These are phyloP conservation scores for Chondrus crispus DNA, from an alignment of 23 red algal genomes.

Conservation along the genomic window DNA sequence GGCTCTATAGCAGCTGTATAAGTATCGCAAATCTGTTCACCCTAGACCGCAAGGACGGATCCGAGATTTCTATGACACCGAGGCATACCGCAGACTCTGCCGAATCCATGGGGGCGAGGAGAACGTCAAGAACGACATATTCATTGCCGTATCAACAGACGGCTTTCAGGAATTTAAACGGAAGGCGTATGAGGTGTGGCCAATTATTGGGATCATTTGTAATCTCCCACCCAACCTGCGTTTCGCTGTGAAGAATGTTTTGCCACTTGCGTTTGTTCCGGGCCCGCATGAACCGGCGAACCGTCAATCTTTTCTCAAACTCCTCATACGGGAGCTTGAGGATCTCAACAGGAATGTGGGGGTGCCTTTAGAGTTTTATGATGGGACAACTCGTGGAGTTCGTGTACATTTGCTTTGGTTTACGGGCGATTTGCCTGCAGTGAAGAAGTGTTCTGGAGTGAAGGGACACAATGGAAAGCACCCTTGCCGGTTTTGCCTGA, in stretches of 20 bases:
- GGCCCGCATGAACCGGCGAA: background rate
- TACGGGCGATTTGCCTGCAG: background rate
- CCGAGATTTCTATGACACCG: slow-evolving; percentile 4
- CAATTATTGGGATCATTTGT: background rate
- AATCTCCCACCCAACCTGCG: background rate
- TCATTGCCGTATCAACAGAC: background rate
- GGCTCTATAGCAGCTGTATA: too few species aligned
- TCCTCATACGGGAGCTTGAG: background rate
- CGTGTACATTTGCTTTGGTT: background rate
- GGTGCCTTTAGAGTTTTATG: background rate
- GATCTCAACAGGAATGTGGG: background rate
- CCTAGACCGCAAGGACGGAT: too few species aligned
- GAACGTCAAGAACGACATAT: background rate
- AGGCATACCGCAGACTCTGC: background rate
- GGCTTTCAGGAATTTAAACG: background rate
- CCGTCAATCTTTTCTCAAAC: background rate
- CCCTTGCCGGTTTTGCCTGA: background rate
- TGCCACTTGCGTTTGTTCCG: background rate
- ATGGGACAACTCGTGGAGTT: background rate
- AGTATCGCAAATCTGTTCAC: too few species aligned
- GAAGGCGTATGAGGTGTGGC: background rate
- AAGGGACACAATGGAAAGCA: slow-evolving; percentile 6
- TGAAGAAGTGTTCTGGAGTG: background rate
- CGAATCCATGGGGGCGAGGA: background rate
- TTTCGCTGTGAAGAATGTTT: background rate